Percentiles rank a stretch among this genome's conserved stretches.
Evolutionary conservation across 2,329 filamentous ascomycete species (phyloP).

Genomic region (Sporothrix curviconia): DNA sequence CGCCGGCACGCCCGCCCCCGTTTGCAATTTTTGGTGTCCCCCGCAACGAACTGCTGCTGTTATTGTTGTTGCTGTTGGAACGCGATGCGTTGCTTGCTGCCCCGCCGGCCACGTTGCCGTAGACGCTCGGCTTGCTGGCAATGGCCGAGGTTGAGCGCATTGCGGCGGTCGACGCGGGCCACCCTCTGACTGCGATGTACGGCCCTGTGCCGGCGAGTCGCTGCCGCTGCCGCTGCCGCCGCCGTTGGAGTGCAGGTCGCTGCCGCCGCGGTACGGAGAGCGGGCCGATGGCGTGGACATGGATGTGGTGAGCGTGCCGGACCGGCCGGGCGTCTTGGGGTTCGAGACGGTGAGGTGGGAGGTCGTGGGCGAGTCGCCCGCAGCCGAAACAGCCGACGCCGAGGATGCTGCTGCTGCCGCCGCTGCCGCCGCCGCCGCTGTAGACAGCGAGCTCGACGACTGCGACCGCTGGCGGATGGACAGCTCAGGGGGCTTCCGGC

Average conservation of each 20-base stretch:
- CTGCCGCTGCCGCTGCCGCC: constrained; percentile 18
- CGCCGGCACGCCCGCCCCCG: background rate
- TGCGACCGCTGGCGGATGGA: constrained; percentile 50
- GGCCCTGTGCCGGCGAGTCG: background rate
- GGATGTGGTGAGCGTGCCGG: background rate
- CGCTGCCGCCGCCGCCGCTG: background rate
- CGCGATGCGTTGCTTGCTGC: no score
- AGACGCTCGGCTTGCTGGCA: constrained; percentile 28
- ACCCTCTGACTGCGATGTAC: constrained; percentile 19
- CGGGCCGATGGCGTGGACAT: constrained; percentile 7
- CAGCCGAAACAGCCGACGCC: constrained; percentile 14
- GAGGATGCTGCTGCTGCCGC: constrained; percentile 19
- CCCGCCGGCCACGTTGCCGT: constrained; percentile 3
- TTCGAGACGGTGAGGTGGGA: constrained; percentile 12
- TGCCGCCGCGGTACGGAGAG: constrained; percentile 21
- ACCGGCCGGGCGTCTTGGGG: background rate
- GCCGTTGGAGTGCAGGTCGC: constrained; percentile 2
- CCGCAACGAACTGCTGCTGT: background rate
- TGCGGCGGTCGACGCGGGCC: constrained; percentile 36
- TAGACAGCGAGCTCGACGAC: constrained; percentile 35
- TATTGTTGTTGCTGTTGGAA: background rate
- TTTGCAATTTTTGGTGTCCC: background rate
- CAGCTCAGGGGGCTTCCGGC: constrained; percentile 45
- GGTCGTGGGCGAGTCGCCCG: constrained; percentile 19
- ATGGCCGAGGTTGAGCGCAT: constrained; percentile 51